A percentile compares a stretch with the other conserved stretches of the same genome.
phyloP scores from a whole-genome alignment of 1,139 yeast species.

The Saccharomyces hybrid region DNA sequence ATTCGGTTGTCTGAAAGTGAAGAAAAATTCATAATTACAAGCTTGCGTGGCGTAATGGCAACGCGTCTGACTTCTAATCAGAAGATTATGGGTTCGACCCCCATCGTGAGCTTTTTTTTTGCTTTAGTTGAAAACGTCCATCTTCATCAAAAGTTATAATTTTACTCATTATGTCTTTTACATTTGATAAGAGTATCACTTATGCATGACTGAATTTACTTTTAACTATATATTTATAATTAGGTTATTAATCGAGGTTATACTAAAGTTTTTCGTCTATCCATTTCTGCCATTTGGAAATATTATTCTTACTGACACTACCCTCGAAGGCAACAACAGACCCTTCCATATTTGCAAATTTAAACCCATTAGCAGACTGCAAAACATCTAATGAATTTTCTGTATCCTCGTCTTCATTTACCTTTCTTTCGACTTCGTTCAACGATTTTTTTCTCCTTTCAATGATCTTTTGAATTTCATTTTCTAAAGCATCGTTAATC shows the following conservation, averaged over 20 bases:
- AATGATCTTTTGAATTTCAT: constrained; percentile 46
- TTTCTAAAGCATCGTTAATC: constrained; percentile 50
- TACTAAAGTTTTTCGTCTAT: constrained; percentile 42
- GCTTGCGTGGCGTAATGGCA: constrained; percentile 49
- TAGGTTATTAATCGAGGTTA: not conserved
- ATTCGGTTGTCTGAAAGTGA: no score
- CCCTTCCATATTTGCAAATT: constrained; percentile 47
- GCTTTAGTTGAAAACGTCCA: no score
- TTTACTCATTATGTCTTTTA: no score
- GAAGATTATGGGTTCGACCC: constrained; percentile 56
- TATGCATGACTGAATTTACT: no score
- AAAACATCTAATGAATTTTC: constrained; percentile 9
- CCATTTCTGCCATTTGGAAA: constrained; percentile 67
- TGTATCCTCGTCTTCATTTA: constrained; percentile 67
- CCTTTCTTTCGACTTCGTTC: constrained; percentile 24
- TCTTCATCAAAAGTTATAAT: no score
- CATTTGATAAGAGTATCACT: no score
- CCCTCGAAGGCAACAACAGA: constrained; percentile 66
- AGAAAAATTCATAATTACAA: no score
- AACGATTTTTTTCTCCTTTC: constrained; percentile 24
- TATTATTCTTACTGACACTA: constrained; percentile 50
- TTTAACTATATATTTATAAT: not conserved
- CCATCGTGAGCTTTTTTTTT: constrained; percentile 38
- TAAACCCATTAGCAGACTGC: constrained; percentile 12
- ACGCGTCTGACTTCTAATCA: constrained; percentile 56